Evolutionary conservation across 2,329 filamentous ascomycete genomes (phyloP).

Genomic region (Pseudogymnoascus sp.): DNA sequence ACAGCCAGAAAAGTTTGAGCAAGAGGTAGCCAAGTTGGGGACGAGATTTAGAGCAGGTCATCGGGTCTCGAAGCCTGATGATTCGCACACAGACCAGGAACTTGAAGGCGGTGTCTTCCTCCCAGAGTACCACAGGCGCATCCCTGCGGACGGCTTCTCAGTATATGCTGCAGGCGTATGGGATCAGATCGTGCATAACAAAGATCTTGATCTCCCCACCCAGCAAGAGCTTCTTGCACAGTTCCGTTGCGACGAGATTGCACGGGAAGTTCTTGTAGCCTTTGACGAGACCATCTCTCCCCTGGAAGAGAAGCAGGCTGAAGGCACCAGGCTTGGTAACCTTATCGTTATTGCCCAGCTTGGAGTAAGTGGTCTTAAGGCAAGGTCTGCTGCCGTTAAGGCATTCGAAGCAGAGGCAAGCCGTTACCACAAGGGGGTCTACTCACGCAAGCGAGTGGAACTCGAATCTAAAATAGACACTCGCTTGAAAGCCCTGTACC

Average conservation of each 20-base stretch:
- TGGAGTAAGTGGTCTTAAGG: constrained; percentile 61
- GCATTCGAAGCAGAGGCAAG: constrained; percentile 87
- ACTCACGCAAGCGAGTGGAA: constrained; percentile 73
- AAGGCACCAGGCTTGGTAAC: constrained; percentile 63
- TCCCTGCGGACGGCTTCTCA: constrained; percentile 94
- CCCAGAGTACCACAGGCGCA: constrained; percentile 88
- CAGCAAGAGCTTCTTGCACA: constrained; percentile 95
- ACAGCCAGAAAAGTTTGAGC: constrained; percentile 81
- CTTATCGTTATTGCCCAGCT: constrained; percentile 65
- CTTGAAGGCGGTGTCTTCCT: constrained; percentile 75
- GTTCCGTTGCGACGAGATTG: constrained; percentile 95
- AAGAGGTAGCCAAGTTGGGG: constrained; percentile 71
- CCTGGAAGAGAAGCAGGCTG: constrained; percentile 76
- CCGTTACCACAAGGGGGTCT: constrained; percentile 94
- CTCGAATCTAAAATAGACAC: constrained; percentile 78
- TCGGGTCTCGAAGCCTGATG: constrained; percentile 54
- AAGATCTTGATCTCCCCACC: constrained; percentile 90
- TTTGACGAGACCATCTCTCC: constrained; percentile 79
- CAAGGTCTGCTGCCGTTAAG: constrained; percentile 64
- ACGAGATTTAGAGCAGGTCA: constrained; percentile 75
- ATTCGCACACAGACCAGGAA: constrained; percentile 58
- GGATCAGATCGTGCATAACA: constrained; percentile 99
- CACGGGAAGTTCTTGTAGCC: constrained; percentile 71
- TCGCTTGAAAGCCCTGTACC: constrained; percentile 80
- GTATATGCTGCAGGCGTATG: constrained; percentile 89